Evolutionary conservation across 202 grass and related monocot genomes (phyloP).

Genomic region (Carex sylvatica): DNA sequence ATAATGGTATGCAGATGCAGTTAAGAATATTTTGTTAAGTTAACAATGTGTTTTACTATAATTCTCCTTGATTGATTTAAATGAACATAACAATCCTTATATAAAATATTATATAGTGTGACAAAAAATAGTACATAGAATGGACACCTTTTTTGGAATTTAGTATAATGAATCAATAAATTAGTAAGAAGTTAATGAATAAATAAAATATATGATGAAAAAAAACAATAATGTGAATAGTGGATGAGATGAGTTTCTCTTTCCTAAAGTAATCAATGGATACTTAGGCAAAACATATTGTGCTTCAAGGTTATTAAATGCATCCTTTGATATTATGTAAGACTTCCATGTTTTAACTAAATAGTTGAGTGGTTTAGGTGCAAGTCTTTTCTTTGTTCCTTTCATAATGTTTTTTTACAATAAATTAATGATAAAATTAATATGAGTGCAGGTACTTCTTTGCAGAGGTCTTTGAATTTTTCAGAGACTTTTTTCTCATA

Average conservation of each 20-base stretch:
- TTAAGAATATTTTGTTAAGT: not conserved
- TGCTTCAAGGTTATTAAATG: not conserved
- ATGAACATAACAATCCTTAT: not conserved
- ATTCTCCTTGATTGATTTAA: not conserved
- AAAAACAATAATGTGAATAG: not conserved
- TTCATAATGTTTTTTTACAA: not conserved
- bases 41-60: not conserved
- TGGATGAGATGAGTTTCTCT: not conserved
- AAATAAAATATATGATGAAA: not conserved
- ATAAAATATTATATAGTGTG: not conserved
- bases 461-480: slow-evolving; percentile 93
- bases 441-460: slow-evolving; percentile 89
- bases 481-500: slow-evolving; percentile 93
- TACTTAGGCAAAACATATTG: slow-evolving; percentile 1
- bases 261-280: not conserved
- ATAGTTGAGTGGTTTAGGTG: not conserved
- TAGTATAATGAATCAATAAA: not conserved
- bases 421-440: not conserved
- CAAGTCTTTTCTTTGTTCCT: not conserved
- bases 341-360: not conserved
- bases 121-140: not conserved
- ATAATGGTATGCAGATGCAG: not conserved
- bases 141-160: not conserved
- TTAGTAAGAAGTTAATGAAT: not conserved
- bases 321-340: not conserved